Evolutionary conservation across 2,329 filamentous ascomycete genomes (phyloP), one percentile per base, ranked within the genome.

Genomic region (Hypoxylon rubiginosum): DNA sequence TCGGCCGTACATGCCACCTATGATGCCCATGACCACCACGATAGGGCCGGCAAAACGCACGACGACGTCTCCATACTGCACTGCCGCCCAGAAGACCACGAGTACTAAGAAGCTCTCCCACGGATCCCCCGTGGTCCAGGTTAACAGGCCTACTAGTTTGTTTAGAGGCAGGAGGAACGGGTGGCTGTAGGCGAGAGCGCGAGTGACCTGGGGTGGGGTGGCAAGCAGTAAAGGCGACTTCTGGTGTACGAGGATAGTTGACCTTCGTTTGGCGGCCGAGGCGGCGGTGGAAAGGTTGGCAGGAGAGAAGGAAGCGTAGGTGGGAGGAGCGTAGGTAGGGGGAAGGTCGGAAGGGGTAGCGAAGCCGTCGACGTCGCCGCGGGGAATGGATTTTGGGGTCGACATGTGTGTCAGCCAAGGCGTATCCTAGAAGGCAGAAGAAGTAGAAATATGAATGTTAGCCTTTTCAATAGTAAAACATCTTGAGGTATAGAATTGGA

Each of bases 21-120:
- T 97, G 71, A 99, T 84, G 7, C 86, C 86, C 30, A 91, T 78
- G 19, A 97, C 93, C 10, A 97, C 85, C 10, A 97, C 85, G 53
- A 98, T 84, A 2, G 96, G 96, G 0, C 94, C 96, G 0, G 91
- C 91, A 79, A 90, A 91, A 71, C 92, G 87, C 70, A 97, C 84
- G n/a, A 97, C 84, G 19, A 88, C 83, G 82, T 97, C 94, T 51
- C 94, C 94, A 77, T 98, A 98, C 19, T 97, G 84, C 13, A 93
- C 91, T 10, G 90, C 81, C 3, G 90, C 91, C 96, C 96, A 99
- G 77, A 97, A 99, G 32, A 82, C 85, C 17, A 90, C 90, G 2
- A 99, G 86, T 32, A 99, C 79, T 66, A 99, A 83, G 76, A 98
- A 99, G 83, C 94, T 97, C 83, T 98, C 94, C 95, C 95, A 99